phyloP scores from a whole-genome alignment of 2,329 filamentous ascomycete genomes.

The Tolypocladium sp. region DNA sequence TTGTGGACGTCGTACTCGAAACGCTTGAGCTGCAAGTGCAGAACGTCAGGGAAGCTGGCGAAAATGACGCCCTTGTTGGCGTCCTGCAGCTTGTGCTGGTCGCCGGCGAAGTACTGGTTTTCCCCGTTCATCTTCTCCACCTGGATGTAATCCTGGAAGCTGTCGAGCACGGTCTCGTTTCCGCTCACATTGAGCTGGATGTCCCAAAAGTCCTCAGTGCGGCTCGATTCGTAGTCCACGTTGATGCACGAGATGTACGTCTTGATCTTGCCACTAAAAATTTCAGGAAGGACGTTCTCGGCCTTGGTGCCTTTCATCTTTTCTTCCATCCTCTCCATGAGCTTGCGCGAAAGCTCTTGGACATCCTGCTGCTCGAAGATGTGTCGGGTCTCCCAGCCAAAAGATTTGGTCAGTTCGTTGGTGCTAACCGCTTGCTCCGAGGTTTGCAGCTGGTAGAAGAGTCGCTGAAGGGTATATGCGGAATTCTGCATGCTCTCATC shows the following conservation, averaged over 20 bases:
- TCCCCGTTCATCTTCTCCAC: constrained; percentile 96
- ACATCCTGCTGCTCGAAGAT: constrained; percentile 99
- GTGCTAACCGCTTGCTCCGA: constrained; percentile 77
- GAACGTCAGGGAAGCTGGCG: constrained; percentile 83
- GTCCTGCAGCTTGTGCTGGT: constrained; percentile 86
- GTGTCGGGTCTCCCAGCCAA: constrained; percentile 95
- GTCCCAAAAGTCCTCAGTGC: constrained; percentile 97
- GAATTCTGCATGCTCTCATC: constrained; percentile 78
- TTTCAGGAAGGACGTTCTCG: constrained; percentile 77
- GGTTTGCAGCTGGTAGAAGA: constrained; percentile 93
- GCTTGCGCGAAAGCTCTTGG: constrained; percentile 87
- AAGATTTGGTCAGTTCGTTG: constrained; percentile 88
- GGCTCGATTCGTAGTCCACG: constrained; percentile 92
- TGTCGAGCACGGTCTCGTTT: constrained; percentile 86
- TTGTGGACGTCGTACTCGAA: constrained; percentile 97
- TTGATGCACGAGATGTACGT: constrained; percentile 99
- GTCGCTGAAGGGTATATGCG: constrained; percentile 83
- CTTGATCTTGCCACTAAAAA: constrained; percentile 97
- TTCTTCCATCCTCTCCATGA: constrained; percentile 95
- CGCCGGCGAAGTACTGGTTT: constrained; percentile 93
- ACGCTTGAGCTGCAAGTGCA: constrained; percentile 91
- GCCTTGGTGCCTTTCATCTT: constrained; percentile 96
- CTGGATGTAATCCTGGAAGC: constrained; percentile 92
- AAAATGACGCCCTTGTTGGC: constrained; percentile 98
- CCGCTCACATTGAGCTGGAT: constrained; percentile 94